Percentiles rank a stretch among this genome's conserved stretches.
phyloP scores from a whole-genome alignment of 2,329 filamentous ascomycete species.

The Madurella fahalii region DNA sequence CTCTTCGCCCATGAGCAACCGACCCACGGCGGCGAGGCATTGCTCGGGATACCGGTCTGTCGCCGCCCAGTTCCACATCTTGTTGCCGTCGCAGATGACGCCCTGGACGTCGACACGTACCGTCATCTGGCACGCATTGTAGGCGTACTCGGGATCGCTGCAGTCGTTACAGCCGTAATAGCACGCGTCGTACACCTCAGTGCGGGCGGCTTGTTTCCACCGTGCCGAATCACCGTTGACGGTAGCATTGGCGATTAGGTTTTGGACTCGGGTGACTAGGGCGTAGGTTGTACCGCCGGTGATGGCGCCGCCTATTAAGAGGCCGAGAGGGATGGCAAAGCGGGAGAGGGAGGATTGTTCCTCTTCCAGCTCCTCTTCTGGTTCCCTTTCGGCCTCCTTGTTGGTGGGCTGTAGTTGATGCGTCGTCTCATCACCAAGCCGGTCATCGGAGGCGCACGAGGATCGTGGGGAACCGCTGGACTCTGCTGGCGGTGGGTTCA shows the following conservation, averaged over 20 bases:
- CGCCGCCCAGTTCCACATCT: slow-evolving; percentile 24
- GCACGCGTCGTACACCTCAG: slow-evolving; percentile 22
- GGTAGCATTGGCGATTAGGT: slow-evolving; percentile 18
- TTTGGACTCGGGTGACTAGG: slow-evolving; percentile 16
- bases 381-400: too few relatives aligned
- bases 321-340: slow-evolving; percentile 7
- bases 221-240: slow-evolving; percentile 12
- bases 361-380: too few relatives aligned
- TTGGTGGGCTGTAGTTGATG: too few relatives aligned
- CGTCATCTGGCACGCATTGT: slow-evolving; percentile 21
- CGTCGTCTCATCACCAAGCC: neutral
- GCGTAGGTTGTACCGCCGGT: slow-evolving; percentile 18
- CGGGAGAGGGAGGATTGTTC: neutral
- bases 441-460: too few relatives aligned
- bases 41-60: slow-evolving; percentile 19
- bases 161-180: slow-evolving; percentile 23
- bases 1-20: slow-evolving; percentile 15
- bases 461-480: too few relatives aligned
- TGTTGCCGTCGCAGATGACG: slow-evolving; percentile 18
- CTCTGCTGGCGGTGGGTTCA: too few relatives aligned
- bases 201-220: slow-evolving; percentile 19
- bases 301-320: slow-evolving; percentile 13
- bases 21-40: slow-evolving; percentile 18
- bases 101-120: slow-evolving; percentile 10
- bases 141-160: slow-evolving; percentile 18